Conservation (phyloP, 441 rosid genomes). For the Pelargonium citronellum region DNA sequence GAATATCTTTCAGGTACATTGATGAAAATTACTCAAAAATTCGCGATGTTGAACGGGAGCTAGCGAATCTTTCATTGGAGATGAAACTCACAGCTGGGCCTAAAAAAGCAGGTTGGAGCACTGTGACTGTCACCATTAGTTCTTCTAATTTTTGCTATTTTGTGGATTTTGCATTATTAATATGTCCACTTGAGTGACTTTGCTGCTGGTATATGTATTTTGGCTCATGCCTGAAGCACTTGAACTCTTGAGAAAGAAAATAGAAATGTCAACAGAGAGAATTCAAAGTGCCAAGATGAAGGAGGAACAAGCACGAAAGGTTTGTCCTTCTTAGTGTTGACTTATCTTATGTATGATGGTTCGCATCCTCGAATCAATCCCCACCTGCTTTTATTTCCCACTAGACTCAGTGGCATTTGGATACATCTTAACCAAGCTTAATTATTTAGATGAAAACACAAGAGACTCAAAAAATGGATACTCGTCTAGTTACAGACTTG, state of each 20-base stretch:
- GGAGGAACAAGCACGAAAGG: constrained; percentile 82
- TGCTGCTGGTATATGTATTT: constrained; percentile 15
- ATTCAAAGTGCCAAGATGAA: constrained; percentile 59
- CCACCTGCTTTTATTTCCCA: neutral
- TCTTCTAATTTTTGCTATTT: constrained; percentile 12
- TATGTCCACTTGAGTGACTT: constrained; percentile 23
- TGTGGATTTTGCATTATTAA: neutral
- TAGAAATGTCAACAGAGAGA: constrained; percentile 68
- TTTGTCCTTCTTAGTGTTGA: constrained; percentile 25
- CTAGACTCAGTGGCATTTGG: neutral
- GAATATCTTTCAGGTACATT: constrained; percentile 49
- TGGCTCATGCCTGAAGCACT: constrained; percentile 46
- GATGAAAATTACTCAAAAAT: constrained; percentile 80
- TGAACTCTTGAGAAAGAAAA: constrained; percentile 81
- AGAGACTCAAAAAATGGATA: neutral
- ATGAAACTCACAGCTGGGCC: constrained; percentile 97
- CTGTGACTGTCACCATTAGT: neutral
- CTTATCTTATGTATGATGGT: constrained; percentile 8
- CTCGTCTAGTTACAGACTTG: neutral
- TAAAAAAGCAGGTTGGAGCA: constrained; percentile 67
- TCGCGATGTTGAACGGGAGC: constrained; percentile 80
- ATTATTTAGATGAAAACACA: neutral
- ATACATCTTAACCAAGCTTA: neutral
- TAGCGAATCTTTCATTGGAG: constrained; percentile 65
- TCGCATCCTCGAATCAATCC: too few species aligned